Evolutionary conservation across 192 early-diverging fungal species (phyloP), one percentile per base, ranked within the genome.

Genomic region (Chytriomyces sp.): DNA sequence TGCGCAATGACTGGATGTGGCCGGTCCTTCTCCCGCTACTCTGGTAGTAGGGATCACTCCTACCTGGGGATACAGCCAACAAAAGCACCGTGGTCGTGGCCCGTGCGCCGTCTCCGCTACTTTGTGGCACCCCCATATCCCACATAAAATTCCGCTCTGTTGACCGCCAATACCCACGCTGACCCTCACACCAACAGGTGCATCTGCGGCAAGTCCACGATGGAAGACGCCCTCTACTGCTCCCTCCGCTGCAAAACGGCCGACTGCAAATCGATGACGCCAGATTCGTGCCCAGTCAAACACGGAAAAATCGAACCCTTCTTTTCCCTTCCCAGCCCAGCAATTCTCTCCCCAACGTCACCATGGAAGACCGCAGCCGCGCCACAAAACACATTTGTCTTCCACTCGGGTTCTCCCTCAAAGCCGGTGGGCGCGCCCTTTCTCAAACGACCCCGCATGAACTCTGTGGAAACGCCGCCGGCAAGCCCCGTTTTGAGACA

Each of bases 131-230:
- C 20, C n/a, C n/a, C n/a, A n/a, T n/a, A n/a, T n/a, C n/a, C n/a
- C n/a, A n/a, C n/a, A n/a, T n/a, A n/a, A n/a, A n/a, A n/a, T n/a
- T n/a, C n/a, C n/a, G n/a, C n/a, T n/a, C n/a, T n/a, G n/a, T n/a
- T n/a, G n/a, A n/a, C n/a, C n/a, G n/a, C n/a, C n/a, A n/a, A n/a
- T n/a, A n/a, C n/a, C n/a, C n/a, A n/a, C n/a, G n/a, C n/a, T n/a
- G n/a, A n/a, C n/a, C n/a, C n/a, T n/a, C n/a, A n/a, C 53, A 13
- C 53, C 20, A 57, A 57, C 53, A 67, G 66, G 66, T 67, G 66
- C 46, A 11, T 23, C 16, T 67, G 66, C 24, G 66, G 66, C 28
- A 35, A 47, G 13, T 1, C 28, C 28, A 67, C 66, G 11, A 18
- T 67, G 9, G 46, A 11, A 8, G 66, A 67, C 11, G 28, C 66